Conservation (phyloP, 192 early-diverging fungal species). For the Backusella macrospora region DNA sequence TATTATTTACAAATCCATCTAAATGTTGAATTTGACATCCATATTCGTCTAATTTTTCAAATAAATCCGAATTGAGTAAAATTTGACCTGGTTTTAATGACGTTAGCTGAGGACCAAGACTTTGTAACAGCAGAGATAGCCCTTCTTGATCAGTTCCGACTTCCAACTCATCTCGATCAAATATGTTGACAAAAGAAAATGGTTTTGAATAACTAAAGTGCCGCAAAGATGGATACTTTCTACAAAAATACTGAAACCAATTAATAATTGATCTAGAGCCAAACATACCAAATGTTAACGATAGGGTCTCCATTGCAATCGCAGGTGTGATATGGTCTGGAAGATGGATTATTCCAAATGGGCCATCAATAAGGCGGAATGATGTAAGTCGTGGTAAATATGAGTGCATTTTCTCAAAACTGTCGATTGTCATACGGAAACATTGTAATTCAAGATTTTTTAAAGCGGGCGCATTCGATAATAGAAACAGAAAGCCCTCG, state of each 20-base stretch:
- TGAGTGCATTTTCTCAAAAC: slow-evolving; percentile 3
- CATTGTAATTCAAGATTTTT: neutral
- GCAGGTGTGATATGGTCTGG: neutral
- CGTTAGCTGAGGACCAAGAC: neutral
- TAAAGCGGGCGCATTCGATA: neutral
- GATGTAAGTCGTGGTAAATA: neutral
- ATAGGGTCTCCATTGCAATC: neutral
- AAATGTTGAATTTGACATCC: neutral
- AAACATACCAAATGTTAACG: slow-evolving; percentile 1
- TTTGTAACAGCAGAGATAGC: neutral
- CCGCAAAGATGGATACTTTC: neutral
- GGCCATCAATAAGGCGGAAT: neutral
- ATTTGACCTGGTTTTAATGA: neutral
- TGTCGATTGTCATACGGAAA: slow-evolving; percentile 3
- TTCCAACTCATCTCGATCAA: neutral
- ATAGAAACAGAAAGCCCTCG: neutral
- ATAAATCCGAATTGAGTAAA: neutral
- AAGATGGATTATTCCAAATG: slow-evolving; percentile 2
- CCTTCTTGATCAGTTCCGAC: neutral
- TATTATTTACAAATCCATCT: neutral
- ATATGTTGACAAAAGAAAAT: slow-evolving; percentile 1
- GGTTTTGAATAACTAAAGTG: slow-evolving; percentile 4
- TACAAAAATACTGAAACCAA: slow-evolving; percentile 4
- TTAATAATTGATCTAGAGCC: neutral
- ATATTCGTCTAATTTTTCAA: neutral